A percentile compares a stretch with the other conserved stretches of the same genome.
Evolutionary conservation across 495 filamentous ascomycete species (phyloP).

Genomic region (Filosporella fistucella): DNA sequence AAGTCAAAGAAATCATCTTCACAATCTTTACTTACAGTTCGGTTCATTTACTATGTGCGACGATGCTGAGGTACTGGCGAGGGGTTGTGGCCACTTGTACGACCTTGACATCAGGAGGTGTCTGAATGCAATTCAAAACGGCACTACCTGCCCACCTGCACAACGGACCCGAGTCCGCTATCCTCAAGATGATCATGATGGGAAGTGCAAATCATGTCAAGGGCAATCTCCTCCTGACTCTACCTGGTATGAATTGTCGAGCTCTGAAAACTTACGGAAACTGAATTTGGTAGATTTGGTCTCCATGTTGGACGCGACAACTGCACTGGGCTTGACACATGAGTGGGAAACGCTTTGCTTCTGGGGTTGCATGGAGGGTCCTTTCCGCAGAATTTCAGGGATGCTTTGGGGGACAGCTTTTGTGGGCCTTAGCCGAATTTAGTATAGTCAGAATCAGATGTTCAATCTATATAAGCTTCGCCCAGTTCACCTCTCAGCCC

Average conservation of each 20-base stretch:
- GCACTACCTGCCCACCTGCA: constrained; percentile 1
- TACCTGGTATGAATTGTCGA: constrained; percentile 1
- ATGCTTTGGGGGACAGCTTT: too few relatives aligned
- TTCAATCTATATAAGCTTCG: not conserved
- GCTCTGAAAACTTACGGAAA: constrained; percentile 6
- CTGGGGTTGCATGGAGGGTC: too few relatives aligned
- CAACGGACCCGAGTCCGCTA: constrained; percentile 5
- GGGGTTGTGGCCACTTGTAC: constrained; percentile 10
- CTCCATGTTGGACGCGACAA: too few relatives aligned
- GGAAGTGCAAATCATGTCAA: constrained; percentile 6
- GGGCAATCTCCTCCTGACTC: constrained; percentile 10
- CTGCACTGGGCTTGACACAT: too few relatives aligned
- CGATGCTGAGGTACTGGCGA: constrained; percentile 2
- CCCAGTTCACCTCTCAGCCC: not conserved
- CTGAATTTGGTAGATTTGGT: constrained; percentile 3
- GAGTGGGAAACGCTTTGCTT: too few relatives aligned
- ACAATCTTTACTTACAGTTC: too few relatives aligned
- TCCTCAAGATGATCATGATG: constrained; percentile 7
- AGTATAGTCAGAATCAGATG: not conserved
- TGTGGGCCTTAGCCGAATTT: not conserved
- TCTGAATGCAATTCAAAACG: constrained; percentile 3
- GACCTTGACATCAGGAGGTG: constrained; percentile 10
- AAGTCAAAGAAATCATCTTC: too few relatives aligned
- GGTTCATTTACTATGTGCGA: too few relatives aligned
- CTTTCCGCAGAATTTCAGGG: too few relatives aligned